Percentiles rank a stretch among this genome's conserved stretches.
phyloP scores from a whole-genome alignment of 257 asterid genomes.

The Handroanthus guayacan region DNA sequence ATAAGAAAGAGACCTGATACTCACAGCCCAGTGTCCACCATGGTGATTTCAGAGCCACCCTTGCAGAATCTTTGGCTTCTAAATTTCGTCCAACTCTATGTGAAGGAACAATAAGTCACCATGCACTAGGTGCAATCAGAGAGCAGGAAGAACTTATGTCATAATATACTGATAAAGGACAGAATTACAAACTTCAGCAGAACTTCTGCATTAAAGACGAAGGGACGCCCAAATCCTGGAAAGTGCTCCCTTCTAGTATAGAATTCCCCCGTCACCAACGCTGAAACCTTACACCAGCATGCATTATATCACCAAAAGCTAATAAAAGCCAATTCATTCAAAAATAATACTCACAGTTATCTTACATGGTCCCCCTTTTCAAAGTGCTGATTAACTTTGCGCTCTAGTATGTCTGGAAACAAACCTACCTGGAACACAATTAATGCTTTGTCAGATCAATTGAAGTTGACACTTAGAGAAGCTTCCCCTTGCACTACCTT shows the following conservation, averaged over 20 bases:
- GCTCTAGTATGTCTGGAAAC: constrained; percentile 89
- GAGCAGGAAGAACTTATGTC: not conserved
- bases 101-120: constrained; percentile 22
- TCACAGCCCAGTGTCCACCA: constrained; percentile 97
- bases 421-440: constrained; percentile 71
- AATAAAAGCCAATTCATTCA: constrained; percentile 36
- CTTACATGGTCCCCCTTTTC: constrained; percentile 91
- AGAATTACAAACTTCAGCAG: constrained; percentile 67
- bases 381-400: constrained; percentile 79
- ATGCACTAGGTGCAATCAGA: constrained; percentile 1
- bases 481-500: constrained; percentile 53
- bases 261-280: constrained; percentile 94
- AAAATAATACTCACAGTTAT: constrained; percentile 33
- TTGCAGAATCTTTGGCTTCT: constrained; percentile 95
- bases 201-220: constrained; percentile 80
- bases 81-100: constrained; percentile 74
- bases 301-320: constrained; percentile 50
- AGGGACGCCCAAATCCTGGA: constrained; percentile 97
- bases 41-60: constrained; percentile 94
- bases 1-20: constrained; percentile 59
- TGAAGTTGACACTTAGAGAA: not conserved
- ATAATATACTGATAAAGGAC: constrained; percentile 26
- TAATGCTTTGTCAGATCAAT: constrained; percentile 32
- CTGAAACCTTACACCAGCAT: constrained; percentile 89
- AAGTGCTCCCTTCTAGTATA: constrained; percentile 94